Base-by-base conservation (phyloP, 352 stramenopile species). In the Phytophthora macrochlamydospora region DNA sequence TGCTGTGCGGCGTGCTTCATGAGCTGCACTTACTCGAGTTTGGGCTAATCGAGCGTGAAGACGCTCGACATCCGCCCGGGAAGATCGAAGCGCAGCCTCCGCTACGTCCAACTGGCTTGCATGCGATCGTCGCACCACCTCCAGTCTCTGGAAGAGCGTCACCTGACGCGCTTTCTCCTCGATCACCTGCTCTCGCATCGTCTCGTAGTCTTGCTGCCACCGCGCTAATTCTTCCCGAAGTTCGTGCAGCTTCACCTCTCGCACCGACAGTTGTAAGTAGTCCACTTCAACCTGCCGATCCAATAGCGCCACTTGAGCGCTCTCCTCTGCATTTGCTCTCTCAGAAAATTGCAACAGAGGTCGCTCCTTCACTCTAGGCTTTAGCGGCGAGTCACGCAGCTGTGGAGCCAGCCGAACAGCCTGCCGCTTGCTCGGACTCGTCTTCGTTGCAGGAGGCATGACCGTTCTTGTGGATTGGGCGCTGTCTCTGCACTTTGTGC, bases 111-210 rank as follows among this genome's bases (percentile, higher is more conserved):
- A 56, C 35, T 78, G 66, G 14, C 7, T 44, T 12, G 67, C 31
- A 35, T 75, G 67, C 1, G 66, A 61, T 9, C 49, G 50, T 7
- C 65, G 64, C 33, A 59, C 38, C n/a, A 59, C 12, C 18, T 78
- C 62, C 42, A 78, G 59, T 31, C 67, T 50, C 40, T 67, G 71
- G 24, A 75, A 78, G 7, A 78, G 57, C 33, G 56, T 55, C 11
- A 78, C 71, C 51, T 78, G 71, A 0, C 62, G 59, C 2, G 60
- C 56, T 59, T 78, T 78, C 40, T 75, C 71, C 24, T 72, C 56
- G 24, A 78, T 67, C 8, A 78, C 61, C 54, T 78, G 63, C 28
- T 78, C 67, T 2, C 67, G 66, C 66, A 78, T 75, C 12, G 43
- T 56, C 53, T 64, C 62, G 45, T 75, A 75, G 49, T 78, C 71